Conservation (phyloP, 2,329 filamentous ascomycete genomes). For the Fusarium camptoceras region DNA sequence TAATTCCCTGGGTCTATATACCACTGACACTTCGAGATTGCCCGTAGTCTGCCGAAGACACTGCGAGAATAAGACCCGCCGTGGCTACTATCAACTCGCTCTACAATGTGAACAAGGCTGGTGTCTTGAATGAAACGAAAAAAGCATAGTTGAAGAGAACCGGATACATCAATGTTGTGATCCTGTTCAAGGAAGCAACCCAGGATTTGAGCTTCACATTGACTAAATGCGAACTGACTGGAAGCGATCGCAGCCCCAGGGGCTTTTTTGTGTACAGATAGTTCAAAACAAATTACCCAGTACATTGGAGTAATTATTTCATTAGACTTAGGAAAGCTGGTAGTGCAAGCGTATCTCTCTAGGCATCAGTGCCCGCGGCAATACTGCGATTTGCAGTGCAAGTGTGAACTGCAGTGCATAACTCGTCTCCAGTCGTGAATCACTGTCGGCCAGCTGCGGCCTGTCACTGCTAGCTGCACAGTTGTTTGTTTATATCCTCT, state of each 20-base stretch:
- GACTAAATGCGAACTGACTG: background rate
- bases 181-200: background rate
- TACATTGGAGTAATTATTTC: background rate
- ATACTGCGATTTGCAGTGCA: background rate
- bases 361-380: background rate
- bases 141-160: background rate
- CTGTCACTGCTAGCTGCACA: background rate
- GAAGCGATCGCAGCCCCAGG: background rate
- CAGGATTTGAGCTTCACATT: background rate
- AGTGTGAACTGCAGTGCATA: background rate
- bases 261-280: background rate
- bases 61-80: rapidly evolving
- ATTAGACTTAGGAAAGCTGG: background rate
- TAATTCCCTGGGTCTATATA: rapidly evolving
- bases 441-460: background rate
- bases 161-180: background rate
- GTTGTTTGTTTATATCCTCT: background rate
- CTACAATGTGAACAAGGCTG: rapidly evolving
- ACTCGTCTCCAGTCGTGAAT: background rate
- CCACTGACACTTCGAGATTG: background rate
- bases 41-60: background rate
- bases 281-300: background rate
- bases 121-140: rapidly evolving
- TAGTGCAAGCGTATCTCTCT: background rate
- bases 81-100: background rate